Evolutionary conservation across 257 asterid genomes (phyloP), one percentile per base, ranked within the genome.

Genomic region (Misopates orontium): DNA sequence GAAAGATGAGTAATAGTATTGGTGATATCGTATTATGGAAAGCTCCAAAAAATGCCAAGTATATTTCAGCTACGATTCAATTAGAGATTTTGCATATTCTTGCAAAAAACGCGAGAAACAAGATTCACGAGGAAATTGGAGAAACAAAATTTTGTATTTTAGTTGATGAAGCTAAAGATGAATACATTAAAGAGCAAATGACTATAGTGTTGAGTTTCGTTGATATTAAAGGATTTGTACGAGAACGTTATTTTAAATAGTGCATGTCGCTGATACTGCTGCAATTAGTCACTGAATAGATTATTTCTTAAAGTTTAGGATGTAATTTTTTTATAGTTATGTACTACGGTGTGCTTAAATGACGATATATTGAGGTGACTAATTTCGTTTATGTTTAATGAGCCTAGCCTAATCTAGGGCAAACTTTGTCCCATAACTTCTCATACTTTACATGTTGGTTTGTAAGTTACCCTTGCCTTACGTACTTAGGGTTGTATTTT

Each of bases 81-180:
- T 44, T 44, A 24, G 44, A 62, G 1, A 5, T 62, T 23, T 22
- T 62, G 15, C 19, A 62, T 11, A 20, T 44, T 22, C 22, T 62
- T 21, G 12, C 13, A 9, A 14, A 28, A 14, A 6, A 10, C 16
- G 44, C 47, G 23, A 10, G 44, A 45, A 8, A 8, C 7, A 63
- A 45, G 21, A 62, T 45, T 45, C 42, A 9, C 16, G 40, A 45
- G 49, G 58, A 63, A 11, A 24, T 63, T 44, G 56, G 42, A 12
- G 42, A 23, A 7, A 42, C 25, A 24, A 63, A 36, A 60, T 60
- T 40, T 11, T 39, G 36, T 13, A 40, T 60, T 60, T 41, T 62
- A 18, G 44, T 63, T 14, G 57, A 63, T 63, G 57, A 45, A 63
- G 24, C 45, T 8, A 10, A 18, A 23, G 58, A 63, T 45, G 56